A percentile compares a stretch with the other conserved stretches of the same genome.
Evolutionary conservation across 1,139 yeast genomes (phyloP).

Genomic region (Hemisphaericaspora subhashii): DNA sequence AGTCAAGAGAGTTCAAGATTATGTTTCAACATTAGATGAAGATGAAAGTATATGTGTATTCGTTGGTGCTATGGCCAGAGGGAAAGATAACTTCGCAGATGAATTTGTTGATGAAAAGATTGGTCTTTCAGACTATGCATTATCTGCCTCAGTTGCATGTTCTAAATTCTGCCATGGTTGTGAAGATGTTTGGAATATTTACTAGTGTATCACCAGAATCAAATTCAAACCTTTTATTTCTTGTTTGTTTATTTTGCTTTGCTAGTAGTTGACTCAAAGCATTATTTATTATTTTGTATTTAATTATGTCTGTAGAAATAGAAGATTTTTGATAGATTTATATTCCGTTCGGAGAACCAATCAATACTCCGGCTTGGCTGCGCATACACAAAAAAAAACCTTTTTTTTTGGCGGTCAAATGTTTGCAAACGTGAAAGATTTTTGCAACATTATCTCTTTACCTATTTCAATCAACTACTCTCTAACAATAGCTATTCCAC

Average conservation of each 20-base stretch:
- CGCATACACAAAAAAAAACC: neutral
- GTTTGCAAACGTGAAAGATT: neutral
- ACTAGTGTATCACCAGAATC: constrained; percentile 15
- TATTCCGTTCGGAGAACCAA: neutral
- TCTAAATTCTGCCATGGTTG: constrained; percentile 98
- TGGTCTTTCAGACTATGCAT: constrained; percentile 91
- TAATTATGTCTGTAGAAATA: constrained; percentile 1
- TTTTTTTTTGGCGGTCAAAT: constrained; percentile 6
- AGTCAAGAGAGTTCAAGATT: constrained; percentile 84
- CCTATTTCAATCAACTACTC: neutral
- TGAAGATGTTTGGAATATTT: constrained; percentile 95
- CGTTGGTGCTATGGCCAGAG: constrained; percentile 99
- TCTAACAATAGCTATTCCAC: neutral
- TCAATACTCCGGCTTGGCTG: too few species aligned
- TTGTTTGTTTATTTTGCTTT: constrained; percentile 1
- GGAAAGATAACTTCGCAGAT: constrained; percentile 95
- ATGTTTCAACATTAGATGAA: constrained; percentile 73
- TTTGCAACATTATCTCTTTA: neutral
- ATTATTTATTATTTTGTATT: neutral
- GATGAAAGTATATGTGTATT: constrained; percentile 96
- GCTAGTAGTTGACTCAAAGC: neutral
- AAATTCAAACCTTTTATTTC: neutral
- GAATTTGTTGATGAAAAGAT: constrained; percentile 95
- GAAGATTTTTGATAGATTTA: neutral
- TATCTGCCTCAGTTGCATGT: constrained; percentile 97